Evolutionary conservation across 441 rosid species (phyloP), one percentile per base, ranked within the genome.

Genomic region (Breynia disticha): DNA sequence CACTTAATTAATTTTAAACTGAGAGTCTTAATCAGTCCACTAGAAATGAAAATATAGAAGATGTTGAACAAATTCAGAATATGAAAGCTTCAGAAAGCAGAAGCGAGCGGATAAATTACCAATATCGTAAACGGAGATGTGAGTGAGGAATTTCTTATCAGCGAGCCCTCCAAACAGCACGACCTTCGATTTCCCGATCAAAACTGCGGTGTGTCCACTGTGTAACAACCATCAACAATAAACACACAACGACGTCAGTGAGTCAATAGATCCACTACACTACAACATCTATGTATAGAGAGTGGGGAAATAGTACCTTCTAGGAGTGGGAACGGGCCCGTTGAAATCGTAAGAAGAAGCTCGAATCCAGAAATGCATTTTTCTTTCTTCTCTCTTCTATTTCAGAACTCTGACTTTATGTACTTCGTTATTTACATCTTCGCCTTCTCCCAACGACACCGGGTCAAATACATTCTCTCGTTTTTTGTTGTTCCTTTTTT

Each of bases 181-280:
- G 51, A 86, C 81, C 76, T 84, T 89, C 11, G 96, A 83, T 57
- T 89, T 89, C 17, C 95, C 96, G 57, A 83, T 76, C 54, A 68
- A 62, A 62, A 84, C 87, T 55, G 95, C 80, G 12, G 88, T 76
- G 68, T 93, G 99, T 21, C 99, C 99, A 70, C 99, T 93, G 82
- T 52, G 19, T 50, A 65, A 52, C 11, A 17, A 38, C 37, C 19
- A 24, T 15, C 35, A 16, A 14, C 22, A 46, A 44, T 20, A 21
- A 35, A 32, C 9, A 9, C 42, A 52, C 1, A 52, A 52, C 17
- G n/a, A n/a, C 9, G 55, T n/a, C 38, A 19, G 7, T 19, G 5
- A 52, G 6, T 21, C 1, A 35, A 32, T 11, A 52, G 32, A 18
- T 52, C 32, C 16, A 15, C n/a, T n/a, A n/a, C 39, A 5, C 8